Base-by-base conservation (phyloP, 2,329 filamentous ascomycete species). In the Rhynchosporium secalis region DNA sequence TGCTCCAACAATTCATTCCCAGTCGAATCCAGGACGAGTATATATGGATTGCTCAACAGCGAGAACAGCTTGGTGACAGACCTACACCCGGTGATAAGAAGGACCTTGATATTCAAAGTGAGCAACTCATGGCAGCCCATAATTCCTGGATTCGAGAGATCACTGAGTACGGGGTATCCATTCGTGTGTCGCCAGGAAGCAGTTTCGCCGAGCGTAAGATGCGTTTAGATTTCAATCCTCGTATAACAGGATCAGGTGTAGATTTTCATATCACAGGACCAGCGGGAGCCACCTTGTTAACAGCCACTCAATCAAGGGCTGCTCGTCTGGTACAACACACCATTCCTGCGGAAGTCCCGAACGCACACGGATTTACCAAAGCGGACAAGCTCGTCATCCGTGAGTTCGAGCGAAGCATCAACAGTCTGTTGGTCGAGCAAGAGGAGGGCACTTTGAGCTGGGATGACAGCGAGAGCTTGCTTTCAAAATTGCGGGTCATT, bases 401-500 rank as follows among this genome's bases (percentile, higher is more conserved):
- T n/a, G 49, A 36, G 2, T 43, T 60, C 12, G 43, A 61, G 56
- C 12, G 56, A 4, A 7, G 38, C 7, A 63, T 65, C 10, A 63
- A 65, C 33, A 15, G 26, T 7, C 29, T 63, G 10, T 38, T 65
- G 56, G 31, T 20, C 4, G 31, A 43, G 5, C 36, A 31, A 43
- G 20, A 33, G 8, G 31, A 36, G n/a, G 20, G 33, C 2, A 38
- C 26, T 7, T 41, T 64, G 20, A 43, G 40, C 13, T 59, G 62
- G 58, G 55, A 61, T 15, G 59, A 58, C 6, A 59, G 55, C 45
- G 62, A 64, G 28, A 29, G 28, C 4, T 45, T 64, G 13, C 49
- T 64, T 31, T 41, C 46, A 10, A 36, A 52, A 20, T 40, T 63
- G 10, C 58, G 52, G n/a, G 12, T 15, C 20, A 55, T 65, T 9